Evolutionary conservation across 352 stramenopile species (phyloP).

Genomic region (Globisporangium heterothallicum): DNA sequence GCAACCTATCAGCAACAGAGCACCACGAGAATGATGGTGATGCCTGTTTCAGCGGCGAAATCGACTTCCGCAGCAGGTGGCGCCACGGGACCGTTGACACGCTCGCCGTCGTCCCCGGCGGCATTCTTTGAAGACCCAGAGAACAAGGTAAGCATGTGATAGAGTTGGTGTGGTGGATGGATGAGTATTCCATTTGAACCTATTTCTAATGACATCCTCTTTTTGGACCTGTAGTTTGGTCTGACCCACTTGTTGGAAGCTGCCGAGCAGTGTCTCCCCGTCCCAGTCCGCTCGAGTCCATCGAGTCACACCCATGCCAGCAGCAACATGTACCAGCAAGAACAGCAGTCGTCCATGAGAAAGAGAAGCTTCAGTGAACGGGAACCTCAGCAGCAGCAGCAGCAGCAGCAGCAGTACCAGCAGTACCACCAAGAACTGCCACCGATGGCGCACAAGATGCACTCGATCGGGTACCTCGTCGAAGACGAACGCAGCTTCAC

Average conservation of each 20-base stretch:
- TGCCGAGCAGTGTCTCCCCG: constrained; percentile 34
- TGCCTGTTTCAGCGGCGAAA: too few species aligned
- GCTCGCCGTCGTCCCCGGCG: constrained; percentile 36
- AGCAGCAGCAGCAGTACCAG: constrained; percentile 21
- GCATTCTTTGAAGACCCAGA: constrained; percentile 37
- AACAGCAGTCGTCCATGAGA: constrained; percentile 17
- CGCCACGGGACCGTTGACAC: constrained; percentile 16
- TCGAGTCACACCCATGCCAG: not conserved
- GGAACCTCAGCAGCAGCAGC: constrained; percentile 17
- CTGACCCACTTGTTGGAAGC: constrained; percentile 57
- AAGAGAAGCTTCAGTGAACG: constrained; percentile 10
- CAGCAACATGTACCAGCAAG: constrained; percentile 11
- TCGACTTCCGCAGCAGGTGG: constrained; percentile 3
- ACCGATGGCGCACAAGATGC: constrained; percentile 29
- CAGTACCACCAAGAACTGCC: constrained; percentile 19
- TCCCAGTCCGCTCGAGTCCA: constrained; percentile 3
- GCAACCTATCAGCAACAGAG: not conserved
- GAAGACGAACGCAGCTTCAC: constrained; percentile 16
- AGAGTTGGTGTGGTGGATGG: not conserved
- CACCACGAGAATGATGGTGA: not conserved
- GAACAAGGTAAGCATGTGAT: constrained; percentile 16
- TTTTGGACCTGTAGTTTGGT: constrained; percentile 37
- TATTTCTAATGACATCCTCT: constrained; percentile 14
- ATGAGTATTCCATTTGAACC: too few species aligned
- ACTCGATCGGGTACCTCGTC: constrained; percentile 32